Conservation (phyloP, 2,329 filamentous ascomycete genomes). For the Aspergillus pseudoterreus region DNA sequence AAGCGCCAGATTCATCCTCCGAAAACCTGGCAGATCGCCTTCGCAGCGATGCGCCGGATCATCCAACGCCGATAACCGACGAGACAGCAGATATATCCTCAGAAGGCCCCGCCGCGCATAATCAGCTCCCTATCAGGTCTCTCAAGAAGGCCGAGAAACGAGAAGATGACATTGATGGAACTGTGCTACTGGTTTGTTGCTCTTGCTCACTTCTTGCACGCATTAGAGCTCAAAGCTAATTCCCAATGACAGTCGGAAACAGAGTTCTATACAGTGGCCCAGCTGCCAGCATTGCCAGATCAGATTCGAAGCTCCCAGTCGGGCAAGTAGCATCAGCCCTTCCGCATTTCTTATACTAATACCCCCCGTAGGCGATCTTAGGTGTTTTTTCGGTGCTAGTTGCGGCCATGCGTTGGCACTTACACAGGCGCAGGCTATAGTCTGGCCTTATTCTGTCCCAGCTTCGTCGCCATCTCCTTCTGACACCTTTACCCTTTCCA, state of each 20-base stretch:
- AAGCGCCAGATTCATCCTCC: conserved; percentile 28
- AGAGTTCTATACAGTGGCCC: conserved; percentile 78
- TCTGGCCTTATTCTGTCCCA: conserved; percentile 75
- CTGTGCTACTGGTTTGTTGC: conserved; percentile 35
- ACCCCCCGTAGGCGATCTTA: conserved; percentile 53
- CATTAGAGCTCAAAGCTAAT: conserved; percentile 9
- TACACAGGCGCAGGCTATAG: conserved; percentile 75
- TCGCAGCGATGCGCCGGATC: conserved; percentile 14
- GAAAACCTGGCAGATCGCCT: conserved; percentile 15
- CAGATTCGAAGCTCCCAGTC: conserved; percentile 64
- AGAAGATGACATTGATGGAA: conserved; percentile 26
- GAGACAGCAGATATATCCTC: conserved; percentile 10
- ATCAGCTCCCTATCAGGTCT: conserved; percentile 35
- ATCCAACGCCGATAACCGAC: conserved; percentile 9
- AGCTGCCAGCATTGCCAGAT: conserved; percentile 77
- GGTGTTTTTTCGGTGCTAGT: conserved; percentile 61
- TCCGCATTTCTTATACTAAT: conserved; percentile 16
- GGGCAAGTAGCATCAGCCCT: conserved; percentile 49
- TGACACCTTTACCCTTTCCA: conserved; percentile 73
- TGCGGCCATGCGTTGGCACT: conserved; percentile 75
- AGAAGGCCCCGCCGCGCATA: conserved; percentile 20
- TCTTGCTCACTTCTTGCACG: background rate
- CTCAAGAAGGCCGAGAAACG: conserved; percentile 35
- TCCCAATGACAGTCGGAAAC: conserved; percentile 64
- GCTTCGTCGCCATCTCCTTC: conserved; percentile 26